Percentiles rank a stretch among this genome's conserved stretches.
phyloP scores from a whole-genome alignment of 2,329 filamentous ascomycete species.

The Didymella keratinophila region DNA sequence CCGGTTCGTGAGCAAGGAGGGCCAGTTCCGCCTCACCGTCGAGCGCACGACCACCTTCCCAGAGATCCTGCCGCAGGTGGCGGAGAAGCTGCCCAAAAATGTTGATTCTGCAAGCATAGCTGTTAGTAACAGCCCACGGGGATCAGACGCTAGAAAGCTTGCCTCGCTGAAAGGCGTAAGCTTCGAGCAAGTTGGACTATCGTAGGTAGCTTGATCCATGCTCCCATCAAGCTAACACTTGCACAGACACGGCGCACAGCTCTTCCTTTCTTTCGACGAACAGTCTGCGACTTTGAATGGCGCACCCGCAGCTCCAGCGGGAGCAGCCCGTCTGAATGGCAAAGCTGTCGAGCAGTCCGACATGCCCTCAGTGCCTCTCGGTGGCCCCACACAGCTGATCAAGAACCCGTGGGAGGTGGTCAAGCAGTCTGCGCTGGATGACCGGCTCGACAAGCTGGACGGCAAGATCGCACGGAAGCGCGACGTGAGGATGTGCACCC shows the following conservation, averaged over 20 bases:
- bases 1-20: slow-evolving; percentile 88
- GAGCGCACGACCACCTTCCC: slow-evolving; percentile 77
- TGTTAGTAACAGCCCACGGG: slow-evolving; percentile 68
- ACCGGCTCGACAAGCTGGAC: slow-evolving; percentile 83
- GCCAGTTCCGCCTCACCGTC: slow-evolving; percentile 85
- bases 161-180: slow-evolving; percentile 62
- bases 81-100: slow-evolving; percentile 66
- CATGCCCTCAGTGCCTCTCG: slow-evolving; percentile 67
- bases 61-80: slow-evolving; percentile 62
- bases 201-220: slow-evolving; percentile 49
- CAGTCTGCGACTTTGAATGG: slow-evolving; percentile 61
- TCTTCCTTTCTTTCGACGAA: slow-evolving; percentile 84
- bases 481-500: slow-evolving; percentile 88
- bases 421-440: slow-evolving; percentile 85
- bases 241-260: slow-evolving; percentile 84
- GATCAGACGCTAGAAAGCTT: slow-evolving; percentile 64
- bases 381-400: slow-evolving; percentile 67
- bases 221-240: slow-evolving; percentile 28
- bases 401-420: slow-evolving; percentile 95
- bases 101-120: slow-evolving; percentile 63
- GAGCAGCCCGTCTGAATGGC: slow-evolving; percentile 76
- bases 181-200: slow-evolving; percentile 65
- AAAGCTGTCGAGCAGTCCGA: slow-evolving; percentile 75
- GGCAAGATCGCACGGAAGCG: slow-evolving; percentile 83
- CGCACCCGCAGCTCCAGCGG: slow-evolving; percentile 43